These are phyloP conservation scores for Mortierella sp. DNA, from an alignment of 371 early-diverging fungal species.

Conservation along the genomic window DNA sequence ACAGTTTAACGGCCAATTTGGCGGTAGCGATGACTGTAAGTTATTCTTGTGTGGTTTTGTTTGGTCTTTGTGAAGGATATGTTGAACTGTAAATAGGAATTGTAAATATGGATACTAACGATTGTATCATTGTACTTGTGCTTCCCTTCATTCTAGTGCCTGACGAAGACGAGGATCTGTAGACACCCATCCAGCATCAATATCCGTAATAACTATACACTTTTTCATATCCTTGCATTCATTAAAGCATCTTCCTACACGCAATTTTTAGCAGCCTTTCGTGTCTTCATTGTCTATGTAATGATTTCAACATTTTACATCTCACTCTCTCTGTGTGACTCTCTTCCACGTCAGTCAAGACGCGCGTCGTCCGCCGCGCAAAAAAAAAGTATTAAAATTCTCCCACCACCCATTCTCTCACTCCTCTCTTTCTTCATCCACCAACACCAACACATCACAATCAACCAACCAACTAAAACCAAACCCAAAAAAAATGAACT, in stretches of 20 bases:
- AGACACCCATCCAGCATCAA: constrained; percentile 11
- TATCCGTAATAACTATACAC: constrained; percentile 10
- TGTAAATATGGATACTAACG: neutral
- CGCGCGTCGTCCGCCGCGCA: neutral
- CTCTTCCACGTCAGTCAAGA: constrained; percentile 8
- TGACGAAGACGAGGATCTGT: constrained; percentile 56
- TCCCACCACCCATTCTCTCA: neutral
- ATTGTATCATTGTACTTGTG: neutral
- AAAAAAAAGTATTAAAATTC: neutral
- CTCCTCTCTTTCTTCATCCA: neutral
- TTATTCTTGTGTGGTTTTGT: neutral
- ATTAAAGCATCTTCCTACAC: neutral
- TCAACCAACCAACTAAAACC: neutral
- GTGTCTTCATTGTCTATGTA: neutral
- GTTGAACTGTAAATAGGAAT: neutral
- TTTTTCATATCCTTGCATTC: constrained; percentile 14
- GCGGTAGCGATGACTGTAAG: constrained; percentile 43
- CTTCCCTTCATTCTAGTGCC: constrained; percentile 28
- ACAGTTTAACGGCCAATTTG: constrained; percentile 34
- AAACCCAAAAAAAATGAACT: constrained; percentile 43
- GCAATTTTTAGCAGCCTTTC: neutral
- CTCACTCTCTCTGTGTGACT: constrained; percentile 3
- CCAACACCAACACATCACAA: neutral
- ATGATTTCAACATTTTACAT: neutral
- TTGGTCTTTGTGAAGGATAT: neutral